Conservation (phyloP, 768 basidiomycete species). For the Amanita molliuscula region DNA sequence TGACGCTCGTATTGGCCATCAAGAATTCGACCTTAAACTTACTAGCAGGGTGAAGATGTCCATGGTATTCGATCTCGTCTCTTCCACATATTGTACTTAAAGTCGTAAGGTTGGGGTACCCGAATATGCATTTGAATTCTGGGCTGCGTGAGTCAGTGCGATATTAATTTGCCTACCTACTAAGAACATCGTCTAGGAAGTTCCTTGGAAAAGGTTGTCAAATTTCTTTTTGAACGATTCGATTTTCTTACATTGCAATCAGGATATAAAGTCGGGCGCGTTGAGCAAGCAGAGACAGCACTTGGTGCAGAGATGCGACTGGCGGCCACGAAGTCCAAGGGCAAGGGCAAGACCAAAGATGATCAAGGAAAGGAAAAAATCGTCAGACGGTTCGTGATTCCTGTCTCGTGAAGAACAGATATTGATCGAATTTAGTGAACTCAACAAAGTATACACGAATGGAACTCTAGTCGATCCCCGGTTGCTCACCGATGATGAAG, state of each 20-base stretch:
- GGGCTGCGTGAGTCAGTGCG: slow-evolving; percentile 61
- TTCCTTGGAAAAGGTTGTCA: slow-evolving; percentile 65
- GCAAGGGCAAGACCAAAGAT: slow-evolving; percentile 43
- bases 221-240: background rate
- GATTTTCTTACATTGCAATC: background rate
- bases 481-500: slow-evolving; percentile 85
- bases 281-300: slow-evolving; percentile 95
- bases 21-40: slow-evolving; percentile 89
- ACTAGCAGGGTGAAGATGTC: slow-evolving; percentile 96
- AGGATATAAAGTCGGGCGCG: slow-evolving; percentile 93
- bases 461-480: slow-evolving; percentile 91
- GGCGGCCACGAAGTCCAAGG: slow-evolving; percentile 54
- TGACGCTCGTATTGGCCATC: slow-evolving; percentile 88
- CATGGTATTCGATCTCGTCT: slow-evolving; percentile 52
- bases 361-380: slow-evolving; percentile 76
- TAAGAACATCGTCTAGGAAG: slow-evolving; percentile 34
- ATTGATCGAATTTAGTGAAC: slow-evolving; percentile 34
- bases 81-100: background rate
- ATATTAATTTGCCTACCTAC: slow-evolving; percentile 1
- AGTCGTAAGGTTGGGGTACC: slow-evolving; percentile 79
- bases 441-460: slow-evolving; percentile 93
- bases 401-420: background rate
- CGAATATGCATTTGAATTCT: slow-evolving; percentile 86
- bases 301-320: slow-evolving; percentile 95
- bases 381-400: slow-evolving; percentile 52